These are phyloP conservation scores for Scedosporium apiospermum DNA, from an alignment of 2,329 filamentous ascomycete species.

Conservation along the genomic window DNA sequence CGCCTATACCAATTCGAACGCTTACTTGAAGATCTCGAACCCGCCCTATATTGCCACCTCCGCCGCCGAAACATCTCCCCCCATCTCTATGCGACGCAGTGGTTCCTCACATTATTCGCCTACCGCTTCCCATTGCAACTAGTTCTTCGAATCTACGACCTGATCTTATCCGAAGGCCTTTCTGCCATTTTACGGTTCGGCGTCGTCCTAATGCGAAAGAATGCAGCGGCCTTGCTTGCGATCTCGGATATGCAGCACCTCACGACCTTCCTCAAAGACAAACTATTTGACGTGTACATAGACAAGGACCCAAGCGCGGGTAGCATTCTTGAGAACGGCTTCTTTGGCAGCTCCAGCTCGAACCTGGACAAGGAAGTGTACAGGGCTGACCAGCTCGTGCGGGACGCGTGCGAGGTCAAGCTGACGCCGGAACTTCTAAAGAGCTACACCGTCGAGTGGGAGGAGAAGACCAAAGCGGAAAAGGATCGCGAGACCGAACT, in stretches of 20 bases:
- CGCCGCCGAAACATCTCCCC: constrained; percentile 79
- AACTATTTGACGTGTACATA: constrained; percentile 92
- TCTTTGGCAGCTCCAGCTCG: constrained; percentile 89
- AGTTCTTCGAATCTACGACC: constrained; percentile 90
- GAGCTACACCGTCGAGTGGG: constrained; percentile 78
- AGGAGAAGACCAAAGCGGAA: constrained; percentile 76
- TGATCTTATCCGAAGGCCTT: constrained; percentile 87
- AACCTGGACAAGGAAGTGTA: constrained; percentile 92
- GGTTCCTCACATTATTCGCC: constrained; percentile 97
- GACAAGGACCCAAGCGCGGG: constrained; percentile 87
- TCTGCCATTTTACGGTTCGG: constrained; percentile 92
- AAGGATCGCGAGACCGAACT: constrained; percentile 77
- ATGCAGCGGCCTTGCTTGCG: constrained; percentile 62
- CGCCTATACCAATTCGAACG: constrained; percentile 93
- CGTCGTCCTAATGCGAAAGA: constrained; percentile 93
- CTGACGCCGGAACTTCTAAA: constrained; percentile 76
- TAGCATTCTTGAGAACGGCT: constrained; percentile 89
- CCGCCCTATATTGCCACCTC: constrained; percentile 89
- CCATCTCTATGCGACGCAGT: constrained; percentile 93
- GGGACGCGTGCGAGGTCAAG: constrained; percentile 82
- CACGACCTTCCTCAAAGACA: constrained; percentile 86
- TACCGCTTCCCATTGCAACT: constrained; percentile 96
- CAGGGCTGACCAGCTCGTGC: constrained; percentile 83
- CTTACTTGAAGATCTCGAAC: constrained; percentile 85
- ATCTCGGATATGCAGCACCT: constrained; percentile 90